Conservation (phyloP, 2,329 filamentous ascomycete species). For the Cryoendolithus antarcticus region DNA sequence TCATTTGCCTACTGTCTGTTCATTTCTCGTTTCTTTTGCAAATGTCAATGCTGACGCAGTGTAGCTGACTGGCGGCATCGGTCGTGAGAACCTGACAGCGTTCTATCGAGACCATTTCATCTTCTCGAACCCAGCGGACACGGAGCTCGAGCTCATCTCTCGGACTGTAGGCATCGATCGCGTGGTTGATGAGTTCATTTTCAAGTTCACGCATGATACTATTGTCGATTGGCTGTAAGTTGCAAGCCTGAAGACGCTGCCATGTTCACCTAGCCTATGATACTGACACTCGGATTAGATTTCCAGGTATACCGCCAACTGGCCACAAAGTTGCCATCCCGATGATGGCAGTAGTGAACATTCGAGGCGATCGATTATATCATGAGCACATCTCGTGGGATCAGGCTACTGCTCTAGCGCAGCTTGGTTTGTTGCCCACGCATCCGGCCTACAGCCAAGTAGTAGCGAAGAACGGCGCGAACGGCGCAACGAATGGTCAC, state of each 20-base stretch:
- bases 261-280: not conserved
- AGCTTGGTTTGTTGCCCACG: conserved; percentile 36
- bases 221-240: conserved; percentile 42
- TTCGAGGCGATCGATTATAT: conserved; percentile 40
- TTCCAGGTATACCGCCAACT: conserved; percentile 45
- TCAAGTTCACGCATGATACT: conserved; percentile 44
- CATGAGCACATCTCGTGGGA: conserved; percentile 50
- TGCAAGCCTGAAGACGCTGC: too few species aligned
- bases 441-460: too few species aligned
- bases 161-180: conserved; percentile 45
- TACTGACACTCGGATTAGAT: conserved; percentile 13
- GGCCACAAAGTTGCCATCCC: conserved; percentile 43
- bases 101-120: conserved; percentile 49
- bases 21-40: too few species aligned
- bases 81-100: conserved; percentile 27
- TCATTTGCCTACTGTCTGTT: conserved; percentile 28
- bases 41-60: too few species aligned
- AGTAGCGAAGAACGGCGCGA: too few species aligned
- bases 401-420: conserved; percentile 45
- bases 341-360: conserved; percentile 42
- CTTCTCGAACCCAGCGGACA: conserved; percentile 39
- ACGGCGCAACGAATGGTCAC: too few species aligned
- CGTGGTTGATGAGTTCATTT: conserved; percentile 47
- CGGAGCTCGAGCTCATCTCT: conserved; percentile 41
- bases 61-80: conserved; percentile 29